phyloP scores from a whole-genome alignment of 768 basidiomycete genomes.

The Rhizopogon rudus region DNA sequence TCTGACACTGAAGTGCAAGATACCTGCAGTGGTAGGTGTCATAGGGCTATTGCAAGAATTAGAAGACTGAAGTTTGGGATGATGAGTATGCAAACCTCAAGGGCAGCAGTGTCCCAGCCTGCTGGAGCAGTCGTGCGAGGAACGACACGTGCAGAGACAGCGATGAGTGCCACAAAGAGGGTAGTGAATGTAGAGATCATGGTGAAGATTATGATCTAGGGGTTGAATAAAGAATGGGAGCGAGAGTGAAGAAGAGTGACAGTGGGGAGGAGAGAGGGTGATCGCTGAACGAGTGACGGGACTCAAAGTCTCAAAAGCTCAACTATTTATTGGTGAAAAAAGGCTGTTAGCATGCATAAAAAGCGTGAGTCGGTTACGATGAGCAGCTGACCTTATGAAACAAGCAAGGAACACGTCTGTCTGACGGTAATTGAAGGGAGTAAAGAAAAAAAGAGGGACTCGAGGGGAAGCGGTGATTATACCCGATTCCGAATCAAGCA shows the following conservation, averaged over 20 bases:
- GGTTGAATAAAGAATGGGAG: conserved; percentile 20
- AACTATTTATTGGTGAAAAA: conserved; percentile 1
- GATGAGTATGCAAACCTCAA: conserved; percentile 34
- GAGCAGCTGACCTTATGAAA: conserved; percentile 9
- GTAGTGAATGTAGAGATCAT: conserved; percentile 29
- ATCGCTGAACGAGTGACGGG: background rate
- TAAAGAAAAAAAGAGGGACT: background rate
- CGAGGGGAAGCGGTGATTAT: conserved; percentile 7
- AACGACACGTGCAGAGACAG: conserved; percentile 34
- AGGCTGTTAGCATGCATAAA: conserved; percentile 20
- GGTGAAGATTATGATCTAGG: conserved; percentile 25
- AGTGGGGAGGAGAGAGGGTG: too few relatives aligned
- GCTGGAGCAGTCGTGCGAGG: conserved; percentile 30
- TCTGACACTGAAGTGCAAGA: conserved; percentile 45
- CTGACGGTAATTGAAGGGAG: conserved; percentile 8
- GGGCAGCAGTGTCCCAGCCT: conserved; percentile 38
- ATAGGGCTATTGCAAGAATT: conserved; percentile 36
- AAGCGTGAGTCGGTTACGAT: background rate
- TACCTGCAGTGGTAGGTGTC: conserved; percentile 58
- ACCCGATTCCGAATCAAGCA: background rate
- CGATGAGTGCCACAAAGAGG: conserved; percentile 39
- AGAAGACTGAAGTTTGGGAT: conserved; percentile 1
- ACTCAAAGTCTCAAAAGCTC: conserved; percentile 4
- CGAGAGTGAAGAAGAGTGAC: conserved; percentile 5
- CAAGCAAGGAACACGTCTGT: conserved; percentile 7